Conservation (phyloP, 768 basidiomycete species). For the Hydnomerulius pinastri region DNA sequence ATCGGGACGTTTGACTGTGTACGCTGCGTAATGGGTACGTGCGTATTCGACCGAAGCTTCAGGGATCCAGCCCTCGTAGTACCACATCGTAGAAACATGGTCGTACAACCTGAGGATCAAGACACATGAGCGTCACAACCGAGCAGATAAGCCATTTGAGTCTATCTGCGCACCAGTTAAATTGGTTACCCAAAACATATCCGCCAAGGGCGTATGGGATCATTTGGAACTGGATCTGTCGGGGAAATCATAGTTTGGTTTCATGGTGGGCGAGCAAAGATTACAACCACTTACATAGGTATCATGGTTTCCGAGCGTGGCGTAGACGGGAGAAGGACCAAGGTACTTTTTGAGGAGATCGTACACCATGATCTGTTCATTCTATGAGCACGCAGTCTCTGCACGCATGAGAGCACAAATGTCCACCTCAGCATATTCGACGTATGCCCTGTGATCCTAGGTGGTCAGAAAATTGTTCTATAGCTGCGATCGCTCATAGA, state of each 20-base stretch:
- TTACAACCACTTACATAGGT: slow-evolving; percentile 47
- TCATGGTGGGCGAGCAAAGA: background rate
- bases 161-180: slow-evolving; percentile 42
- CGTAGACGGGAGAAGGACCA: slow-evolving; percentile 65
- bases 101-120: slow-evolving; percentile 45
- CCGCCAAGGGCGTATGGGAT: slow-evolving; percentile 41
- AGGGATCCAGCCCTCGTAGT: slow-evolving; percentile 47
- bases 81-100: slow-evolving; percentile 47
- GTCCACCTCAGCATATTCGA: slow-evolving; percentile 60
- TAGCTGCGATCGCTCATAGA: background rate
- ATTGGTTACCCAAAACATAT: slow-evolving; percentile 33
- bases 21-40: slow-evolving; percentile 48
- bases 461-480: background rate
- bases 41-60: slow-evolving; percentile 39
- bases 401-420: background rate
- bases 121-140: background rate
- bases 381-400: background rate
- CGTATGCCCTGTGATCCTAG: slow-evolving; percentile 45
- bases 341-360: slow-evolving; percentile 60
- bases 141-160: background rate
- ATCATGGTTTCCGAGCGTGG: slow-evolving; percentile 75
- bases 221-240: slow-evolving; percentile 32
- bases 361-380: slow-evolving; percentile 53
- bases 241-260: background rate
- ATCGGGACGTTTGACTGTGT: slow-evolving; percentile 43